A percentile compares a stretch with the other conserved stretches of the same genome.
Conservation (phyloP, 257 asterid species). For the Capsicum baccatum region DNA sequence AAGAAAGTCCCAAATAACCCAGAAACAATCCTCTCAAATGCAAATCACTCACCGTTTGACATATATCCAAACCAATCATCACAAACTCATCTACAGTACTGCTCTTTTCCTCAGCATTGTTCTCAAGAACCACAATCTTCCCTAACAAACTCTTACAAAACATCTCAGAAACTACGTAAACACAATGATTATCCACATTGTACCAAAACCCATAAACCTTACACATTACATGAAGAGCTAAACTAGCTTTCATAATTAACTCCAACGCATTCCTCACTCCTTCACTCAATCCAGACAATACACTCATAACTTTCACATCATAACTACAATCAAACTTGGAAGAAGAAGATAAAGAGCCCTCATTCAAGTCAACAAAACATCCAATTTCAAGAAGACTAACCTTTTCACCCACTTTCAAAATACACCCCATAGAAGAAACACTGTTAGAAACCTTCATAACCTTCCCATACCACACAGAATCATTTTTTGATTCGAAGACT, state of each 20-base stretch:
- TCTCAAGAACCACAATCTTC: slow-evolving; percentile 34
- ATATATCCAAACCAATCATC: slow-evolving; percentile 63
- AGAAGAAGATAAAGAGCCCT: background rate
- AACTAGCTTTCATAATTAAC: slow-evolving; percentile 46
- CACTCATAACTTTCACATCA: slow-evolving; percentile 60
- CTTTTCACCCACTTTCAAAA: slow-evolving; percentile 51
- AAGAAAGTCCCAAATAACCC: slow-evolving; percentile 60
- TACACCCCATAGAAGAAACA: slow-evolving; percentile 37
- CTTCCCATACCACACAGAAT: slow-evolving; percentile 42
- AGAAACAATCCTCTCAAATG: slow-evolving; percentile 63
- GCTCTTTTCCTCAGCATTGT: slow-evolving; percentile 37
- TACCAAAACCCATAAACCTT: slow-evolving; percentile 81
- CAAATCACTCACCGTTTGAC: slow-evolving; percentile 66
- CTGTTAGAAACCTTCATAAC: slow-evolving; percentile 8
- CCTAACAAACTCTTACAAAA: slow-evolving; percentile 43
- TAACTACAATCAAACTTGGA: slow-evolving; percentile 50
- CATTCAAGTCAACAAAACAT: slow-evolving; percentile 38
- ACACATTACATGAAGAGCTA: slow-evolving; percentile 53
- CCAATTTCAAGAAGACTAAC: slow-evolving; percentile 70
- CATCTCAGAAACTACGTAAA: slow-evolving; percentile 63
- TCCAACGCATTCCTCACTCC: slow-evolving; percentile 49
- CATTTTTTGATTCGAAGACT: slow-evolving; percentile 36
- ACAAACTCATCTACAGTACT: slow-evolving; percentile 45
- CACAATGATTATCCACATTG: slow-evolving; percentile 51
- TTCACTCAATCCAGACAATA: slow-evolving; percentile 56